A percentile compares a stretch with the other conserved stretches of the same genome.
Conservation (phyloP, 192 early-diverging fungal genomes). For the Podila clonocystis region DNA sequence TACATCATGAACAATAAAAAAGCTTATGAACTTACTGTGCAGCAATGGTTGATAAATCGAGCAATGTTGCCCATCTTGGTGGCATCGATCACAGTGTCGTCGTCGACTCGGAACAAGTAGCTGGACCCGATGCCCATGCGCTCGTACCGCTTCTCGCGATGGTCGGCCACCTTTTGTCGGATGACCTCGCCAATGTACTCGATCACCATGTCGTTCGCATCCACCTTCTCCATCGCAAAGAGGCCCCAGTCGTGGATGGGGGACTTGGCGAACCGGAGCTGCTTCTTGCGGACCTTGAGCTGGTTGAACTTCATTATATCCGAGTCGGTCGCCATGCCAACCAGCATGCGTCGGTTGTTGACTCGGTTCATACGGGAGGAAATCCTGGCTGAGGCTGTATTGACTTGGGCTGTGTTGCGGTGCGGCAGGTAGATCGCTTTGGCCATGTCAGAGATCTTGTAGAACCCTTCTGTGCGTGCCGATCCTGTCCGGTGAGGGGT, state of each 20-base stretch:
- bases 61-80: slow-evolving; percentile 98
- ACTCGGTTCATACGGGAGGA: slow-evolving; percentile 76
- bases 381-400: slow-evolving; percentile 47
- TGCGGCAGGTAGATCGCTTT: slow-evolving; percentile 76
- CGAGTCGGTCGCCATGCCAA: slow-evolving; percentile 71
- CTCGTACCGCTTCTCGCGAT: slow-evolving; percentile 94
- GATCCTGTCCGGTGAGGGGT: slow-evolving; percentile 71
- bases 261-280: slow-evolving; percentile 91
- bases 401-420: slow-evolving; percentile 41
- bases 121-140: slow-evolving; percentile 92
- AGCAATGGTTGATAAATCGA: slow-evolving; percentile 98
- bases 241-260: slow-evolving; percentile 99
- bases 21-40: slow-evolving; percentile 71
- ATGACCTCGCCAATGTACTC: slow-evolving; percentile 99
- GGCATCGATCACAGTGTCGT: slow-evolving; percentile 96
- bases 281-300: slow-evolving; percentile 91
- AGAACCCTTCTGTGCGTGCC: slow-evolving; percentile 87
- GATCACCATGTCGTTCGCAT: slow-evolving; percentile 94
- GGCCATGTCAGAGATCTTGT: slow-evolving; percentile 68
- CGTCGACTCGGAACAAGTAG: slow-evolving; percentile 97
- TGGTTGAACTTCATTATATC: slow-evolving; percentile 91
- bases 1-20: neutral
- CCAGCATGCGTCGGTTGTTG: slow-evolving; percentile 66
- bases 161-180: slow-evolving; percentile 93
- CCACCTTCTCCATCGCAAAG: slow-evolving; percentile 95